phyloP scores from a whole-genome alignment of 2,329 filamentous ascomycete genomes.

The Xylaria hypoxylon region DNA sequence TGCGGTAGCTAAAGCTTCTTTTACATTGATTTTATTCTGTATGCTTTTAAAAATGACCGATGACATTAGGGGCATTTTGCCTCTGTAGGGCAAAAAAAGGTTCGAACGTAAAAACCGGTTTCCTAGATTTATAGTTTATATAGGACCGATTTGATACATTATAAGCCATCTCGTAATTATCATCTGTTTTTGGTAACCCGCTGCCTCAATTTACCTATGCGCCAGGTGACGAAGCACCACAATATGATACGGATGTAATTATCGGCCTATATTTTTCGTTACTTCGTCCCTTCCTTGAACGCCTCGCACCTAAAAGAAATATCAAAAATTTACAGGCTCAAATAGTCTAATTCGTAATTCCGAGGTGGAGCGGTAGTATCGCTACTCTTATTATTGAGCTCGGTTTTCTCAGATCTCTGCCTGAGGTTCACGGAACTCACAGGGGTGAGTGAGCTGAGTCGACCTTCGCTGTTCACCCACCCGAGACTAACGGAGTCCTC shows the following conservation, averaged over 20 bases:
- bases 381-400: background rate
- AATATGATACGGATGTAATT: constrained; percentile 17
- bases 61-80: too few species aligned
- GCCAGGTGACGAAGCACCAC: background rate
- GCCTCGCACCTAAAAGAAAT: background rate
- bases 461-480: constrained; percentile 30
- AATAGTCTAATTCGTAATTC: constrained; percentile 39
- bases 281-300: background rate
- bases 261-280: background rate
- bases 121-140: background rate
- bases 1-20: too few species aligned
- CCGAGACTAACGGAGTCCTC: constrained; percentile 18
- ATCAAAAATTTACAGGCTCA: constrained; percentile 30
- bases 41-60: too few species aligned
- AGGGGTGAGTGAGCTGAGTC: constrained; percentile 6
- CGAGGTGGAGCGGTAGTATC: constrained; percentile 3
- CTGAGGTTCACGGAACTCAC: constrained; percentile 6
- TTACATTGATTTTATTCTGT: too few species aligned
- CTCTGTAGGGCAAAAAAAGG: too few species aligned
- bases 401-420: constrained; percentile 9
- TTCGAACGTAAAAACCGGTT: too few species aligned
- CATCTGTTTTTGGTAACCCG: background rate
- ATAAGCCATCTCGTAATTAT: constrained; percentile 8
- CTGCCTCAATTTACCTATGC: constrained; percentile 9
- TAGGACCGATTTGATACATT: background rate